Conservation (phyloP, 2,329 filamentous ascomycete genomes). For the Neofusicoccum ribis region DNA sequence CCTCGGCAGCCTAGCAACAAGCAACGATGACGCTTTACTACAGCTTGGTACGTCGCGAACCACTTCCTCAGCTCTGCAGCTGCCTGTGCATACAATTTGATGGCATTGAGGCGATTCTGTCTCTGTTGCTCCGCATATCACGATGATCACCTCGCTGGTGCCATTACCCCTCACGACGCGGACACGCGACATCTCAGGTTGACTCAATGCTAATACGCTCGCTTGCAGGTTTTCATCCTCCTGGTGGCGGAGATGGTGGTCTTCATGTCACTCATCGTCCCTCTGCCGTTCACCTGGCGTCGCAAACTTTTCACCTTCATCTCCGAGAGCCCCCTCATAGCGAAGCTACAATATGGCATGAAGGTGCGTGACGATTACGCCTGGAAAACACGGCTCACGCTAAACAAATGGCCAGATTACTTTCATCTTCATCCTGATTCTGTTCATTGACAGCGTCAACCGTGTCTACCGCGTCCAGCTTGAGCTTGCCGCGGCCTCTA, state of each 20-base stretch:
- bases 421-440: constrained; percentile 97
- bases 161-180: constrained; percentile 24
- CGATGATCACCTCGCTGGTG: constrained; percentile 52
- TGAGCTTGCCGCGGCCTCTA: constrained; percentile 73
- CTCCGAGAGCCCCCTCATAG: constrained; percentile 80
- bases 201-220: background rate
- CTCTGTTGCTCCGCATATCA: background rate
- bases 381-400: background rate
- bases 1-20: constrained; percentile 16
- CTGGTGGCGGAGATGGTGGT: constrained; percentile 80
- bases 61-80: constrained; percentile 22
- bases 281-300: constrained; percentile 83
- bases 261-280: constrained; percentile 78
- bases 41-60: constrained; percentile 57
- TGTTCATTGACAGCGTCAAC: constrained; percentile 95
- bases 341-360: constrained; percentile 94
- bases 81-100: background rate
- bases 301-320: constrained; percentile 94
- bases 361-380: constrained; percentile 57
- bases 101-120: background rate
- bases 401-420: constrained; percentile 63
- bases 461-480: constrained; percentile 96
- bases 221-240: constrained; percentile 72
- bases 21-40: constrained; percentile 69
- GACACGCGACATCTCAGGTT: background rate